These are phyloP conservation scores for Daedaleopsis nitida DNA, from an alignment of 768 basidiomycete species.

Conservation along the genomic window DNA sequence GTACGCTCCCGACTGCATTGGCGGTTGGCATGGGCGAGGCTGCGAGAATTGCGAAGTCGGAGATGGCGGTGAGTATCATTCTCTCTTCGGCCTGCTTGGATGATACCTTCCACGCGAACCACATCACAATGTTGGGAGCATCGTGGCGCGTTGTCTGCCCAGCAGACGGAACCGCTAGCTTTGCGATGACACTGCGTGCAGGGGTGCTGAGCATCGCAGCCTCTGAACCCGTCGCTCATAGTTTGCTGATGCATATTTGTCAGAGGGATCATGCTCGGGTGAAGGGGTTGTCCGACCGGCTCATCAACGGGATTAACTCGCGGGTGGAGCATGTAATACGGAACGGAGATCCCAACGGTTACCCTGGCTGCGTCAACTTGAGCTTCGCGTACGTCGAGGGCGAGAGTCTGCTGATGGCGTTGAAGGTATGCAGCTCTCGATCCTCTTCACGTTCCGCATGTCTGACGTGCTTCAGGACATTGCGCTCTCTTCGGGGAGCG, in stretches of 20 bases:
- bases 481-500: constrained; percentile 96
- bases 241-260: constrained; percentile 27
- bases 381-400: constrained; percentile 97
- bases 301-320: constrained; percentile 78
- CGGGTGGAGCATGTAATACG: constrained; percentile 90
- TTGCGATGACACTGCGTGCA: constrained; percentile 74
- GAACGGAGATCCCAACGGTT: constrained; percentile 90
- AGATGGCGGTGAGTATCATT: constrained; percentile 81
- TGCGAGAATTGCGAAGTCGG: constrained; percentile 84
- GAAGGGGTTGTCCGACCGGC: constrained; percentile 72
- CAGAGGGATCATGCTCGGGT: constrained; percentile 83
- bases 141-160: constrained; percentile 37
- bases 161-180: constrained; percentile 44
- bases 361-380: constrained; percentile 94
- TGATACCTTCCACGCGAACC: constrained; percentile 32
- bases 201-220: constrained; percentile 78
- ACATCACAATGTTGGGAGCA: constrained; percentile 26
- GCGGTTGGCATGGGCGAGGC: constrained; percentile 95
- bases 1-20: constrained; percentile 88
- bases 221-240: constrained; percentile 11
- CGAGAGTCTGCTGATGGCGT: constrained; percentile 94
- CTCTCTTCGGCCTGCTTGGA: constrained; percentile 30
- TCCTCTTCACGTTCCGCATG: not conserved
- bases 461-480: constrained; percentile 65
- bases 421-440: constrained; percentile 65